phyloP scores from a whole-genome alignment of 192 early-diverging fungal species.

The Borealophlyctis nickersoniae region DNA sequence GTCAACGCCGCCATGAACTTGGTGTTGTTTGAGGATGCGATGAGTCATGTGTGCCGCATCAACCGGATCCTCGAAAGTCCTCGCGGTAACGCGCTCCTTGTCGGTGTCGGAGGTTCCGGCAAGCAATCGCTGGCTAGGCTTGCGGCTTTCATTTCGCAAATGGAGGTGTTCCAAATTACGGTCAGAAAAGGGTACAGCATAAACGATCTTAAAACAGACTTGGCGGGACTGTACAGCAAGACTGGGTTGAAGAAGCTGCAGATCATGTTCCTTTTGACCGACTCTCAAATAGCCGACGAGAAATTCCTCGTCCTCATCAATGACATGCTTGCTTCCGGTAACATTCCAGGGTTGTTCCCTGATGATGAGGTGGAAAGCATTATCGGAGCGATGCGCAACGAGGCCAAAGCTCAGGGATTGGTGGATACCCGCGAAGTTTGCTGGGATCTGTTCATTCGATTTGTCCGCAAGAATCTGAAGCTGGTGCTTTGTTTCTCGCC shows the following conservation, averaged over 20 bases:
- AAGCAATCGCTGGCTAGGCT: slow-evolving; percentile 61
- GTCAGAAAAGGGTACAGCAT: slow-evolving; percentile 59
- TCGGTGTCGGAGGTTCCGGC: slow-evolving; percentile 63
- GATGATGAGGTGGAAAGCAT: slow-evolving; percentile 68
- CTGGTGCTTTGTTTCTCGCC: slow-evolving; percentile 66
- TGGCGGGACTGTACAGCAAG: slow-evolving; percentile 54
- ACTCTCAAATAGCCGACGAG: slow-evolving; percentile 64
- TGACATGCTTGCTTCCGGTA: slow-evolving; percentile 63
- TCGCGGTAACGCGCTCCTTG: slow-evolving; percentile 59
- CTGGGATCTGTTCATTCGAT: slow-evolving; percentile 63
- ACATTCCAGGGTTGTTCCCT: slow-evolving; percentile 65
- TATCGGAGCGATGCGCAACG: slow-evolving; percentile 60
- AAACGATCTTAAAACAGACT: slow-evolving; percentile 55
- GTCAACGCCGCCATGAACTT: slow-evolving; percentile 61
- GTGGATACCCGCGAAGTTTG: slow-evolving; percentile 62
- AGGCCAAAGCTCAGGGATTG: slow-evolving; percentile 59
- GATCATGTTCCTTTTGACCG: slow-evolving; percentile 64
- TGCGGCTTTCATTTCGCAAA: slow-evolving; percentile 60
- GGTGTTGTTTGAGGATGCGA: slow-evolving; percentile 66
- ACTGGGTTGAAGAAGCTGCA: slow-evolving; percentile 60
- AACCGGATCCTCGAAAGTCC: slow-evolving; percentile 62
- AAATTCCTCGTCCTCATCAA: slow-evolving; percentile 65
- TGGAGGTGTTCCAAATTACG: slow-evolving; percentile 71
- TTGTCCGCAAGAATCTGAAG: slow-evolving; percentile 57
- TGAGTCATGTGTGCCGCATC: slow-evolving; percentile 64